A percentile compares a stretch with the other conserved stretches of the same genome.
phyloP scores from a whole-genome alignment of 345 rosid genomes.

The Laguncularia racemosa region DNA sequence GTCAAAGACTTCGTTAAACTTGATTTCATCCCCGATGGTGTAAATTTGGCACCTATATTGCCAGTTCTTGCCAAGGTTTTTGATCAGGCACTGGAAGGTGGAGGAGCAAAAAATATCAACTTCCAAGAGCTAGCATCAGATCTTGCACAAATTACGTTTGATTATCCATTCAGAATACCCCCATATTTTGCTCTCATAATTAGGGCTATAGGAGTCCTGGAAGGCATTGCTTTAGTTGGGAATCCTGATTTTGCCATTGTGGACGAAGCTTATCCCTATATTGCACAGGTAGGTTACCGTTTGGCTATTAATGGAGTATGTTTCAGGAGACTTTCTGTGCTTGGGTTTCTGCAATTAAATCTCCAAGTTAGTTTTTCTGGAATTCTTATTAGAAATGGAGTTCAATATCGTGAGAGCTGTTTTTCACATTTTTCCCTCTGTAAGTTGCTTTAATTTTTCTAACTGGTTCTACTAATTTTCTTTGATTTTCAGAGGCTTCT shows the following conservation, averaged over 20 bases:
- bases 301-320: background rate
- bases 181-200: constrained; percentile 96
- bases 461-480: background rate
- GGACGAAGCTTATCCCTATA: constrained; percentile 95
- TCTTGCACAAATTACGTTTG: constrained; percentile 94
- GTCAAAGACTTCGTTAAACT: constrained; percentile 95
- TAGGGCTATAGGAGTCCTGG: constrained; percentile 93
- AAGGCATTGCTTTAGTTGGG: constrained; percentile 95
- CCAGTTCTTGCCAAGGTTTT: constrained; percentile 95
- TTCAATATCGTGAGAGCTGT: too few species aligned
- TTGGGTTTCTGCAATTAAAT: too few species aligned
- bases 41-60: constrained; percentile 86
- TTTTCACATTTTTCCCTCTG: too few species aligned
- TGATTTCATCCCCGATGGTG: constrained; percentile 90
- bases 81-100: constrained; percentile 99
- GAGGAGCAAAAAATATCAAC: constrained; percentile 86
- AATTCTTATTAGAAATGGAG: too few species aligned
- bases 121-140: constrained; percentile 96
- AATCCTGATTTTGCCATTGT: constrained; percentile 92
- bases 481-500: constrained; percentile 66
- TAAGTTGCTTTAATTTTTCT: too few species aligned
- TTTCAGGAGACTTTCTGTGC: background rate
- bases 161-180: constrained; percentile 95
- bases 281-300: constrained; percentile 65
- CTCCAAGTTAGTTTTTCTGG: too few species aligned